Base-by-base conservation (phyloP, 768 basidiomycete genomes). In the Suillus sp. region DNA sequence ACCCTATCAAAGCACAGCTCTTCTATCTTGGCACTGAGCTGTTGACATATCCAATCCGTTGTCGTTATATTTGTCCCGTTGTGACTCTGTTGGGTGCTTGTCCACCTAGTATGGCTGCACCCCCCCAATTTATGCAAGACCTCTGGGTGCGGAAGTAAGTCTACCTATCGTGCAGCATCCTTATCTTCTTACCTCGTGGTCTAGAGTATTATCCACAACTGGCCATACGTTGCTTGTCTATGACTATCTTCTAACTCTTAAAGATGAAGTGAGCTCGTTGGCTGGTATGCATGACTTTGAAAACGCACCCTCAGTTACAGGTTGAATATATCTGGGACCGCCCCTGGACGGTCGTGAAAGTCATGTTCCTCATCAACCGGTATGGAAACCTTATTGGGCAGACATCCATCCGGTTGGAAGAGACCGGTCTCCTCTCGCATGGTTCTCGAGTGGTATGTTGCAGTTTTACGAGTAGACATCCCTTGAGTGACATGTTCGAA, bases 331-430 rank as follows among this genome's bases (percentile, higher is more conserved):
- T 69, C 38, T 69, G 68, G 68, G 35, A 56, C 25, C 42, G 63
- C 1, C 67, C 65, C 4, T 66, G 65, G 64, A 57, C 64, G 5
- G 10, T 32, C 8, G 62, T 59, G 9, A 72, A 72, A 14, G 34
- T 11, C 16, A 35, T 66, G 40, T 70, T 70, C 58, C 54, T 70
- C 5, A 30, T 68, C 59, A 69, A 65, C 25, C 68, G 68, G 10
- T 69, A 69, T 20, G 63, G 62, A 0, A 70, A 60, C 32, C 37
- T 74, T 55, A 30, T 67, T 0, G 66, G 69, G 32, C 72, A 74
- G 47, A 62, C 64, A 1, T 64, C 72, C 42, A 30, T 74, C 0
- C 48, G 58, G 43, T 16, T 74, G 10, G 67, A 70, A 25, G 72
- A 74, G 50, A 58, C 63, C 1, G 74, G 74, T 18, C 59, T 65